Base-by-base conservation (phyloP, 2,329 filamentous ascomycete species). In the Talaromyces sp. region DNA sequence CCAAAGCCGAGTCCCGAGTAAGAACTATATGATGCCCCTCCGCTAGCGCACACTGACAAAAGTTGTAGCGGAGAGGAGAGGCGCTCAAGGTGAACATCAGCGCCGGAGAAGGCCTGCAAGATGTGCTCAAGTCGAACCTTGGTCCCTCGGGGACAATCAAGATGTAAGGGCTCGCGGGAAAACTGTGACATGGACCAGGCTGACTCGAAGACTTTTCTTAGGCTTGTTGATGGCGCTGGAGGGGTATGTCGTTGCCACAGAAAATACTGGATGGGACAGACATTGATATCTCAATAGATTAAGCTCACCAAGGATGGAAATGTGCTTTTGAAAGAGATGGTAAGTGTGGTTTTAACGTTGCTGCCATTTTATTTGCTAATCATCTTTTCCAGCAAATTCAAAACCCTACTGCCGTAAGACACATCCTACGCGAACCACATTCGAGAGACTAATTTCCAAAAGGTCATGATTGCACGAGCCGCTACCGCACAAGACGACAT, bases 301-400 rank as follows among this genome's bases (percentile, higher is more conserved):
- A 99, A 99, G 81, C 85, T 99, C 75, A 99, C 95, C 69, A 99
- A 99, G 79, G 95, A 99, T 80, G 95, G 95, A 74, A 97, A 96
- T 72, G 93, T 98, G 63, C 82, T 88, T 66, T 71, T 88, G 69
- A 83, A 84, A 70, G 85, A 88, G 73, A 88, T 88, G 85, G 79
- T 84, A 69, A 59, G 77, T 49, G 65, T 49, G 65, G 21, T 55
- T 11, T 13, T 32, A 10, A 19, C 32, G 27, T 46, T 51, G 13
- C 14, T 35, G n/a, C 59, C 26, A 51, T 8, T 10, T 54, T 27
- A 29, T 41, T 13, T 21, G 24, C 17, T 24, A 56, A 57, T 26
- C 53, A 54, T 51, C 55, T 54, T 55, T 38, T 32, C 41, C 63
- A 83, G 81, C 93, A 98, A 86, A 98, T 98, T 75, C 93, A 97